These are phyloP conservation scores for Pachysolen tannophilus DNA, from an alignment of 805 yeast genomes.

Conservation along the genomic window DNA sequence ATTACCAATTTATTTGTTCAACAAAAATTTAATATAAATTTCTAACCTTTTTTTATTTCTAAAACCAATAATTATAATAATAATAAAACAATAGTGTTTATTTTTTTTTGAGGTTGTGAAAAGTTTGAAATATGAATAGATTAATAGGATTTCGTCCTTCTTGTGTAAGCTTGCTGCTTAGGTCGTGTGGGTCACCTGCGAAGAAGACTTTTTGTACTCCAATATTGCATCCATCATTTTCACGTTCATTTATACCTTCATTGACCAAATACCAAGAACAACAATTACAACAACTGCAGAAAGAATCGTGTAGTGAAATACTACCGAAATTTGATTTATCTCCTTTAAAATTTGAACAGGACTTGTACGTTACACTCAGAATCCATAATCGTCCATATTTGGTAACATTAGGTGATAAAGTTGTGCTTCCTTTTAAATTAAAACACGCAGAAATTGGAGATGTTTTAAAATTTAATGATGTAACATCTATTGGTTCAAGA, in stretches of 20 bases:
- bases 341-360: constrained; percentile 58
- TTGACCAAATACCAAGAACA: constrained; percentile 1
- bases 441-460: constrained; percentile 81
- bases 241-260: constrained; percentile 5
- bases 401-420: constrained; percentile 85
- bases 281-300: constrained; percentile 5
- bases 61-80: too few species aligned
- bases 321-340: constrained; percentile 33
- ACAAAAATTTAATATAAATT: too few species aligned
- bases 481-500: constrained; percentile 78
- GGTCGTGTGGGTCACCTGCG: too few species aligned
- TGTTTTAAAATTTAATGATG: constrained; percentile 61
- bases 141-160: too few species aligned
- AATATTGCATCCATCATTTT: not conserved
- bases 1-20: too few species aligned
- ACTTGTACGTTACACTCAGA: constrained; percentile 73
- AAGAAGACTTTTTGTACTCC: too few species aligned
- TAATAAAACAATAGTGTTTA: too few species aligned
- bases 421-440: constrained; percentile 71
- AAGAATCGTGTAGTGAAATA: not conserved
- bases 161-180: too few species aligned
- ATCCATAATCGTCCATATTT: constrained; percentile 80
- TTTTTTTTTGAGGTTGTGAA: too few species aligned
- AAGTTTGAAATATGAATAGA: too few species aligned
- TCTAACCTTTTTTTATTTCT: too few species aligned